Conservation (phyloP, 2,329 filamentous ascomycete genomes). For the Phyllosticta ampelicida region DNA sequence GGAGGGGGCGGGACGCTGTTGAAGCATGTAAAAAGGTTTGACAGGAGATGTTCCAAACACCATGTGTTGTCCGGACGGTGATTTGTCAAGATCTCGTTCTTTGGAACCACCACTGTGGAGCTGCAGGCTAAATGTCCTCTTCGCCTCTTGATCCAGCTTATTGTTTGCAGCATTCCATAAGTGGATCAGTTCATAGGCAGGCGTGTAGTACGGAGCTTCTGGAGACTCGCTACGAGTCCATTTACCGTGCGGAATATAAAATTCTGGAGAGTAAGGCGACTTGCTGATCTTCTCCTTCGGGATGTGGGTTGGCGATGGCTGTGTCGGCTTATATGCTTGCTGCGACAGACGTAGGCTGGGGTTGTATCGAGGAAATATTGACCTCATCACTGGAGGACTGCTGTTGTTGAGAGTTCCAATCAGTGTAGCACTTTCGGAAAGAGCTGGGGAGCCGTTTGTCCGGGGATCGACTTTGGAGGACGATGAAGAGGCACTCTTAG, state of each 20-base stretch:
- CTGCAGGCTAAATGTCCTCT: conserved; percentile 28
- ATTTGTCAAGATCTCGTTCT: conserved; percentile 12
- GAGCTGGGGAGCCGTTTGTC: not conserved
- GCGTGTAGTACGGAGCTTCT: conserved; percentile 30
- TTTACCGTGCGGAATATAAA: conserved; percentile 30
- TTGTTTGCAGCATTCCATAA: conserved; percentile 63
- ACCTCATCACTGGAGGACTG: conserved; percentile 40
- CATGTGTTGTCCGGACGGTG: conserved; percentile 17
- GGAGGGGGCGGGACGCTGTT: conserved; percentile 20
- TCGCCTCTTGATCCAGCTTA: conserved; percentile 38
- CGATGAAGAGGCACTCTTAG: not conserved
- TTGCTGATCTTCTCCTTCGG: conserved; percentile 55
- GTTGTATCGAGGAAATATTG: conserved; percentile 69
- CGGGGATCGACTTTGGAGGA: conserved; percentile 1
- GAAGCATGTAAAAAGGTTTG: conserved; percentile 57
- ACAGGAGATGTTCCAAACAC: conserved; percentile 59
- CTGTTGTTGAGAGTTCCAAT: conserved; percentile 18
- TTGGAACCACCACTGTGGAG: conserved; percentile 22
- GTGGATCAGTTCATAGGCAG: conserved; percentile 51
- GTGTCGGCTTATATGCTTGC: conserved; percentile 60
- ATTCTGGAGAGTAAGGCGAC: conserved; percentile 48
- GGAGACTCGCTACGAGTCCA: conserved; percentile 19
- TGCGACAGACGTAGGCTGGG: conserved; percentile 53
- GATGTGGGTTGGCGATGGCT: conserved; percentile 52
- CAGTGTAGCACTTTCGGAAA: conserved; percentile 22